Conservation (phyloP, 108 stramenopile species). For the Nannochloropsis granulata region DNA sequence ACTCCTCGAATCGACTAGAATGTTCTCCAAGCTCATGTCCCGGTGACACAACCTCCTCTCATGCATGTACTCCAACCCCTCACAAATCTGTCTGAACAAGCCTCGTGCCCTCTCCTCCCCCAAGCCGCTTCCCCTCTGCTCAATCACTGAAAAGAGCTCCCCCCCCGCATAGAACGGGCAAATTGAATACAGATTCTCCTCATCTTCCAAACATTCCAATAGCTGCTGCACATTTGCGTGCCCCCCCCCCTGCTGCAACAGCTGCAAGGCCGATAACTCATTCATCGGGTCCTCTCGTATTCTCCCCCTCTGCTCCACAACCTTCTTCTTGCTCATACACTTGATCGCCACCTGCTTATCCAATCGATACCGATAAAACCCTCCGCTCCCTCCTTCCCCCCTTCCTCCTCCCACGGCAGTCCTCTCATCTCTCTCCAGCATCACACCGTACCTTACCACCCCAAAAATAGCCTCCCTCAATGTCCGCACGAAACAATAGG, state of each 20-base stretch:
- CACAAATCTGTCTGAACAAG: conserved; percentile 72
- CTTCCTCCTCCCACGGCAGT: no score
- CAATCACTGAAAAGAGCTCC: neutral
- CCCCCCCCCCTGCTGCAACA: neutral
- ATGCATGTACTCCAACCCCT: conserved; percentile 68
- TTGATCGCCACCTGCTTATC: neutral
- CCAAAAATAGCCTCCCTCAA: neutral
- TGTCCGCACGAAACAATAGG: neutral
- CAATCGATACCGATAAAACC: neutral
- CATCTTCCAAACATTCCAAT: neutral
- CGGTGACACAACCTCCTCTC: conserved; percentile 67
- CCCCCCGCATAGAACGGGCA: neutral
- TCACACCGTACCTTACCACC: neutral
- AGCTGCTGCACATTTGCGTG: neutral
- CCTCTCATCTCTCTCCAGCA: neutral
- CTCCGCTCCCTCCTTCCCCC: neutral
- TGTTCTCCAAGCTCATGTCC: conserved; percentile 72
- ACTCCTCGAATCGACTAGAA: conserved; percentile 51
- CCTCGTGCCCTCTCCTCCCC: conserved; percentile 45
- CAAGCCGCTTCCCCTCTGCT: neutral
- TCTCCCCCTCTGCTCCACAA: neutral
- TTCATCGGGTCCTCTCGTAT: neutral
- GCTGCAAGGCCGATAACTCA: neutral
- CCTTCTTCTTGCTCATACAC: neutral
- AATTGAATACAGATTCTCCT: neutral